Base-by-base conservation (phyloP, 768 basidiomycete genomes). In the Daedalea quercina region DNA sequence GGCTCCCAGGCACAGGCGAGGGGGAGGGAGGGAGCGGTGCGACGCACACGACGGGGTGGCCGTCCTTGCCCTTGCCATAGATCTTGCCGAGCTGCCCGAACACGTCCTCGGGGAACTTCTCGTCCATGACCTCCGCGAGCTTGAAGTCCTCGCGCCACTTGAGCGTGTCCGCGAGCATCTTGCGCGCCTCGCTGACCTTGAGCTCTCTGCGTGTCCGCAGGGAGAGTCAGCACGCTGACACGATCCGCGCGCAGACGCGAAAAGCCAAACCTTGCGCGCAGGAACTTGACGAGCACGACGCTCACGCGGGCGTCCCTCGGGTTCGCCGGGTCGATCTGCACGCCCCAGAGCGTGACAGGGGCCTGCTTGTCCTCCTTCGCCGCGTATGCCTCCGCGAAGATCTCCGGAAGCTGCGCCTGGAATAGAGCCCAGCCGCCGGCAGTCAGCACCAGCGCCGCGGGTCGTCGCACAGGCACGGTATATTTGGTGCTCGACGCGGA, bases 281-380 rank as follows among this genome's bases (percentile, higher is more conserved):
- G 69, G 72, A 91, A 92, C 63, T 91, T 90, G 78, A 90, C 80
- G 34, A 92, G 73, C 9, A 91, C 62, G 28, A 91, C 87, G 60
- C 85, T 89, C 54, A 81, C 79, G 8, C 79, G 77, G 0, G 87
- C 81, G 63, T 88, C 78, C 44, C 60, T 62, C 45, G 80, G 77
- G 51, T 72, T 70, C 2, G 52, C 55, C 2, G 90, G 85, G 65
- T 87, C 78, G 51, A 92, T 76, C 1, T 63, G 67, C 19, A 92
- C 79, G 24, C 87, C 85, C 90, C 90, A 92, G 52, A 92, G 65
- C 4, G 58, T 67, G 57, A 86, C 75, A 9, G 82, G 68, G 1
- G 72, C 73, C 0, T 73, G 70, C 51, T 72, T 76, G 11, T 76
- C 81, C 44, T 77, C 71, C 44, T 79, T 75, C 47, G 86, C 80